Evolutionary conservation across 345 rosid genomes (phyloP), one percentile per base, ranked within the genome.

Genomic region (Schrenkiella parvula): DNA sequence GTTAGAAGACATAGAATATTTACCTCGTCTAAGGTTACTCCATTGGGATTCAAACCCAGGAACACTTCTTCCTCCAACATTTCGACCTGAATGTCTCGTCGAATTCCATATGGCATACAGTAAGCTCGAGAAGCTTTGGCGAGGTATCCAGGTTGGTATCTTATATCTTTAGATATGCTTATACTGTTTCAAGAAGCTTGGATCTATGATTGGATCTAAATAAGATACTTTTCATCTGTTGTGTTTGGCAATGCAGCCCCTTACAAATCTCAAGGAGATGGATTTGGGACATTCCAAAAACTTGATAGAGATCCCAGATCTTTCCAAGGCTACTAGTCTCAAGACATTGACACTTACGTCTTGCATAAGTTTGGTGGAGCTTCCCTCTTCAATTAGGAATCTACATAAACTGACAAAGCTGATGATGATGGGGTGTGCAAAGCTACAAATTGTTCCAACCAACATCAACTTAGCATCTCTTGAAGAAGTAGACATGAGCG

Each of bases 271-370:
- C 31, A 72, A 32, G 57, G 11, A 13, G 18, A 17, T 81, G 9
- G 11, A 39, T 22, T 60, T 81, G 15, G 4, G 28, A 2, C 0
- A n/a, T 6, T 78, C 65, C 11, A 1, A 11, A n/a, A 23, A 56
- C 4, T 35, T 80, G 42, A 54, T 15, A 1, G 39, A 15, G 46
- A 56, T 72, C 35, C 64, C 75, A n/a, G 43, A 76, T 32, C 59
- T 68, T 8, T 72, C 75, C 12, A 1, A 38, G 15, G 74, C 75
- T 3, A 10, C 21, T 6, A 68, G n/a, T 8, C 39, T 80, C 39
- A 57, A 58, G 37, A 51, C 35, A 11, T 7, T 72, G 10, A 0
- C 8, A 11, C 59, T 80, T 31, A 17, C 14, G 3, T 22, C 17
- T 0, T 80, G 79, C 65, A 12, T 3, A 29, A 61, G 46, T 11